Evolutionary conservation across 768 basidiomycete species (phyloP).

Genomic region (Boletus reticulatus): DNA sequence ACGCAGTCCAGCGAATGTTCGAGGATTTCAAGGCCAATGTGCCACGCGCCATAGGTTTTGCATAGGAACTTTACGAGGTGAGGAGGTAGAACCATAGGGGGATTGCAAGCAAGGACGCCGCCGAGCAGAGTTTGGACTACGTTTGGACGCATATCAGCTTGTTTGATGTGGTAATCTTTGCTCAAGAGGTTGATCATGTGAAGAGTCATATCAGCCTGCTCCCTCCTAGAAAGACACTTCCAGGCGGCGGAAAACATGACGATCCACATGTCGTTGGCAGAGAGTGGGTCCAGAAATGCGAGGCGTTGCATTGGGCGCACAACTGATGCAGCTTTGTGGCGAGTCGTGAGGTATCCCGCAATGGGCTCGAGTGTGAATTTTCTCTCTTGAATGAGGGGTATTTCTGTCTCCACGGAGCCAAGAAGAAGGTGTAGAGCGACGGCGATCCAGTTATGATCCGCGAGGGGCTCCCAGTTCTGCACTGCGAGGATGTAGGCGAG

Average conservation of each 20-base stretch:
- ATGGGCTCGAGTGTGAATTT: conserved; percentile 34
- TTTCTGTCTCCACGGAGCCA: conserved; percentile 57
- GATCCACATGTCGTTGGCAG: conserved; percentile 83
- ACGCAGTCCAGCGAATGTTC: conserved; percentile 74
- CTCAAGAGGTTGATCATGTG: conserved; percentile 88
- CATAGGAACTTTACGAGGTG: conserved; percentile 95
- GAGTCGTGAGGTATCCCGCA: conserved; percentile 39
- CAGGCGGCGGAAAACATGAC: conserved; percentile 85
- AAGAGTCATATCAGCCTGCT: conserved; percentile 85
- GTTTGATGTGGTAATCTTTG: conserved; percentile 90
- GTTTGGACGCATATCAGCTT: conserved; percentile 87
- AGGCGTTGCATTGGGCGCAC: conserved; percentile 81
- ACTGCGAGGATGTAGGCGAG: conserved; percentile 89
- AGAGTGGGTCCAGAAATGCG: conserved; percentile 72
- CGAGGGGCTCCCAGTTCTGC: conserved; percentile 92
- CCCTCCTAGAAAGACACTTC: conserved; percentile 79
- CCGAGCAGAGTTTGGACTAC: conserved; percentile 87
- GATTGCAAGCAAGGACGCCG: conserved; percentile 81
- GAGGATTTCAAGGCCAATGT: conserved; percentile 83
- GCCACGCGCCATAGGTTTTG: conserved; percentile 97
- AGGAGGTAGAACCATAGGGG: conserved; percentile 87
- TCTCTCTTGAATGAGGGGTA: conserved; percentile 41
- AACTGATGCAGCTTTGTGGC: conserved; percentile 48
- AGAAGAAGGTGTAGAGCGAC: conserved; percentile 87
- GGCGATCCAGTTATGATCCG: conserved; percentile 93